Evolutionary conservation across 495 filamentous ascomycete species (phyloP).

Genomic region (Xylaria bambusicola): DNA sequence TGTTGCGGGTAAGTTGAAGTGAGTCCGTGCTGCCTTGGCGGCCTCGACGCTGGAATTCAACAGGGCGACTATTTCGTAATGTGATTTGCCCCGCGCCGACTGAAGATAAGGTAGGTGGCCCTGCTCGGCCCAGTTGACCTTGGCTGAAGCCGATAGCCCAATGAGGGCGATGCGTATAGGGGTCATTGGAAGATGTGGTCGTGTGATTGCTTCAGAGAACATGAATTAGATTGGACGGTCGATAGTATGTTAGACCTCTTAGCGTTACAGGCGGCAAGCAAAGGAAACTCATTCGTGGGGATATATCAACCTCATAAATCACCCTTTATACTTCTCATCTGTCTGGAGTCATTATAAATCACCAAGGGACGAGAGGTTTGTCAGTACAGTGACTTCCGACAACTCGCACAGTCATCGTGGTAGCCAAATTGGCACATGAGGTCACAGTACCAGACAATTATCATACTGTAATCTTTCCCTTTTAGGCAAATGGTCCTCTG

Average conservation of each 20-base stretch:
- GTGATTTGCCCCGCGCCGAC: constrained; percentile 34
- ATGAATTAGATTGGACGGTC: too few relatives aligned
- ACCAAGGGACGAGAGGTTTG: background rate
- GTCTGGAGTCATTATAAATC: constrained; percentile 8
- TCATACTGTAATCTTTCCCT: constrained; percentile 8
- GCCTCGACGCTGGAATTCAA: constrained; percentile 55
- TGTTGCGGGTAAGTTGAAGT: constrained; percentile 43
- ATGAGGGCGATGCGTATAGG: constrained; percentile 59
- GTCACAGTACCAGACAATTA: too few relatives aligned
- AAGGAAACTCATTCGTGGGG: too few relatives aligned
- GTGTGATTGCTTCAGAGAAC: too few relatives aligned
- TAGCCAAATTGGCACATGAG: too few relatives aligned
- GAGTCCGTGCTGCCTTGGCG: constrained; percentile 50
- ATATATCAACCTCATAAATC: background rate
- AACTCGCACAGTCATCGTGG: too few relatives aligned
- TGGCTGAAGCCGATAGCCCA: constrained; percentile 54
- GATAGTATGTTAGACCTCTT: too few relatives aligned
- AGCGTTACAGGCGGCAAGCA: too few relatives aligned
- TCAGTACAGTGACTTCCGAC: too few relatives aligned
- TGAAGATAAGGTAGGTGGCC: constrained; percentile 61
- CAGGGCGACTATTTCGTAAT: constrained; percentile 60
- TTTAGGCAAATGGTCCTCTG: constrained; percentile 16
- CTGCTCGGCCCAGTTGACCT: constrained; percentile 52
- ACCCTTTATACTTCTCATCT: background rate
- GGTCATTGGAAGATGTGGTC: constrained; percentile 46